These are phyloP conservation scores for Senna siamea DNA, from an alignment of 306 rosid species.

Conservation along the genomic window DNA sequence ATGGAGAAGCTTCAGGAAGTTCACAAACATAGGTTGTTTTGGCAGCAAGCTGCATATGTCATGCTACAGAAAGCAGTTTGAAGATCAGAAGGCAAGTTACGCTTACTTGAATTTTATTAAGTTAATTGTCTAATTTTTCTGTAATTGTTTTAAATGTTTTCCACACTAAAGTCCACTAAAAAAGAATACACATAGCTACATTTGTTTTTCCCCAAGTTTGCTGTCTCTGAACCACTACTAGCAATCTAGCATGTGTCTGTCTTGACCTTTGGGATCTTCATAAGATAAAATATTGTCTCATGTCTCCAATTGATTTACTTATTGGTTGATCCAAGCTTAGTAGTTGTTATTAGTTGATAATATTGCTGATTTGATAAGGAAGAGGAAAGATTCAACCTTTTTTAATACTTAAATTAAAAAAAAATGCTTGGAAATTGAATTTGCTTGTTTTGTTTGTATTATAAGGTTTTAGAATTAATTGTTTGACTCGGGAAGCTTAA, in stretches of 20 bases:
- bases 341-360: background rate
- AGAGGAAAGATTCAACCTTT: background rate
- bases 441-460: background rate
- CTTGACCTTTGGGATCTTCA: constrained; percentile 5
- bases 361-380: background rate
- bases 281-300: background rate
- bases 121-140: background rate
- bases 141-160: background rate
- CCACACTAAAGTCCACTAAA: background rate
- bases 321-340: background rate
- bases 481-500: background rate
- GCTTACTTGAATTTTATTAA: background rate
- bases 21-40: constrained; percentile 11
- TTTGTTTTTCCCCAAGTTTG: background rate
- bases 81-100: constrained; percentile 37
- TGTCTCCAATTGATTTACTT: constrained; percentile 3
- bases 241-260: background rate
- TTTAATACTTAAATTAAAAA: background rate
- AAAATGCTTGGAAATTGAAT: constrained; percentile 9
- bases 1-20: constrained; percentile 27
- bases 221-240: constrained; percentile 8
- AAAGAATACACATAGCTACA: background rate
- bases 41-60: constrained; percentile 3
- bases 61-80: constrained; percentile 22
- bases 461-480: background rate